Evolutionary conservation across 1,284 basidiomycete species (phyloP).

Genomic region (Retiboletus fuscus): DNA sequence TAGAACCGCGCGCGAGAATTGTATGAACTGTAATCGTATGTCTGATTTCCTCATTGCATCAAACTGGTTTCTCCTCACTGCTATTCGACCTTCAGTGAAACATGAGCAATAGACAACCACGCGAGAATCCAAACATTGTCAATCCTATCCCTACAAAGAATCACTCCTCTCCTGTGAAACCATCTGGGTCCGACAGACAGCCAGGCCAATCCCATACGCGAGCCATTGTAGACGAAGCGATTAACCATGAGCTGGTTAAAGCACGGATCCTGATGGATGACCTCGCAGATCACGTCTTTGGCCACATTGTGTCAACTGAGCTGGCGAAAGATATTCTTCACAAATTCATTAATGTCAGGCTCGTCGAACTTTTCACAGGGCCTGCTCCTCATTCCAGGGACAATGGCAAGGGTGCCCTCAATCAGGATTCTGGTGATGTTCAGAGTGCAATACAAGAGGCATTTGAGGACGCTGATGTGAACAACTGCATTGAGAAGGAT

Average conservation of each 20-base stretch:
- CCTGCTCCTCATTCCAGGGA: too few relatives aligned
- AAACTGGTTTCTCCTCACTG: not conserved
- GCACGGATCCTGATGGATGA: too few relatives aligned
- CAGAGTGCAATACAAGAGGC: conserved; percentile 23
- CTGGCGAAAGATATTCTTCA: conserved; percentile 21
- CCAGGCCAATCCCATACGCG: too few relatives aligned
- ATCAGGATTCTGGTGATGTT: not conserved
- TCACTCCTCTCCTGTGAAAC: conserved; percentile 25
- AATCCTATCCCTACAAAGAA: not conserved
- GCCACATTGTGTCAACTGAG: conserved; percentile 23
- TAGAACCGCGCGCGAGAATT: too few relatives aligned
- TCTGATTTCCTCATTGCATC: not conserved
- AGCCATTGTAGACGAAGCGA: too few relatives aligned
- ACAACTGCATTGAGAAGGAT: conserved; percentile 3
- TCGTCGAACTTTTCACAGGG: conserved; percentile 21
- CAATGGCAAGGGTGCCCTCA: not conserved
- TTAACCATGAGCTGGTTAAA: too few relatives aligned
- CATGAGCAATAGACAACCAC: conserved; percentile 12
- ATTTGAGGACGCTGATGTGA: conserved; percentile 2
- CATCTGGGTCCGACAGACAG: too few relatives aligned
- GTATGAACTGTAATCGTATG: conserved; percentile 11
- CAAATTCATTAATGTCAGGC: not conserved
- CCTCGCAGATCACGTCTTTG: too few relatives aligned
- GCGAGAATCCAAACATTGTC: not conserved
- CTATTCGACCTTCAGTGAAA: conserved; percentile 14